Evolutionary conservation across 257 asterid species (phyloP).

Genomic region (Petunia secreta): DNA sequence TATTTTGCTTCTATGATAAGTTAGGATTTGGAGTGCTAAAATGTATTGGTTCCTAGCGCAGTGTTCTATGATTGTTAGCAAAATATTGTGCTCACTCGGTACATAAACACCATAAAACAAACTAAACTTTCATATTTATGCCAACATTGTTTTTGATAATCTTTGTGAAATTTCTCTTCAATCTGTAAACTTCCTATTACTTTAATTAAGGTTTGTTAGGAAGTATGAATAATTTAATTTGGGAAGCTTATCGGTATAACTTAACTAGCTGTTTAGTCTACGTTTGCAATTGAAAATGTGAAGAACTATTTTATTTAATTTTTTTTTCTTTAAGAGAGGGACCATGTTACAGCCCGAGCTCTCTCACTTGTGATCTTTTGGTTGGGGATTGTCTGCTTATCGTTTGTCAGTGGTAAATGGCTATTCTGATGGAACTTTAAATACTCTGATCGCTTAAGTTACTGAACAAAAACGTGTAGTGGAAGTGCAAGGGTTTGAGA

Average conservation of each 20-base stretch:
- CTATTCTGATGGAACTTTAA: neutral
- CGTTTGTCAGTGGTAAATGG: slow-evolving; percentile 13
- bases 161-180: neutral
- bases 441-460: neutral
- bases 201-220: neutral
- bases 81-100: neutral
- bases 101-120: neutral
- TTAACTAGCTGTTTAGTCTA: neutral
- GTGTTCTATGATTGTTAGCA: neutral
- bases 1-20: slow-evolving; percentile 5
- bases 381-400: slow-evolving; percentile 4
- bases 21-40: neutral
- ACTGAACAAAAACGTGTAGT: neutral
- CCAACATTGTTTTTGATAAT: neutral
- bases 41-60: neutral
- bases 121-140: neutral
- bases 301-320: neutral
- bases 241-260: slow-evolving; percentile 16
- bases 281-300: slow-evolving; percentile 12
- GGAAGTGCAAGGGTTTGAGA: neutral
- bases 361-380: slow-evolving; percentile 19
- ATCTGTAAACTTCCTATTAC: neutral
- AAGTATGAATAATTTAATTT: slow-evolving; percentile 14
- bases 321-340: neutral
- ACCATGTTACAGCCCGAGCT: neutral